Conservation (phyloP, 768 basidiomycete genomes). For the Leccinum aurantiacum region DNA sequence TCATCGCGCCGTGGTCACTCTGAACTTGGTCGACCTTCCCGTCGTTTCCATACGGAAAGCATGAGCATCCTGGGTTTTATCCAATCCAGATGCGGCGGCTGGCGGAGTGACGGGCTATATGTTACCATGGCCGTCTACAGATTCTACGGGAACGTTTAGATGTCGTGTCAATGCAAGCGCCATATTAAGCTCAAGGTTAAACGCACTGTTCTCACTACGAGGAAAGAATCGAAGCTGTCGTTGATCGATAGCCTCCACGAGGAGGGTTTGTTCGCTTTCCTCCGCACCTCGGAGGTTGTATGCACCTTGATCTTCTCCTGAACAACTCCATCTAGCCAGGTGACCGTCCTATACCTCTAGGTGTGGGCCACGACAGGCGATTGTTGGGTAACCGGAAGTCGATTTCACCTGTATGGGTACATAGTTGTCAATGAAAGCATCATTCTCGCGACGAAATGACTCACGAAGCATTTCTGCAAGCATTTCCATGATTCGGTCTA, state of each 20-base stretch:
- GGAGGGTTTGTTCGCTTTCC: background rate
- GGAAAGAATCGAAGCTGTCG: background rate
- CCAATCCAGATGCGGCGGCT: background rate
- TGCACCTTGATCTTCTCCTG: background rate
- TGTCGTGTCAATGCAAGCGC: background rate
- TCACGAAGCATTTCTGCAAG: constrained; percentile 8
- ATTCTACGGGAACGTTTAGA: background rate
- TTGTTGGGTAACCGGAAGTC: background rate
- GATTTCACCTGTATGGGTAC: background rate
- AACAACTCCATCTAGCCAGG: background rate
- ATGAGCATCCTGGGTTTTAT: background rate
- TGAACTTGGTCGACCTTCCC: background rate
- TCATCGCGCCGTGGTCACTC: background rate
- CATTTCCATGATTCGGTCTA: constrained; percentile 2
- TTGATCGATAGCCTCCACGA: background rate
- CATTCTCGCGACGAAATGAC: background rate
- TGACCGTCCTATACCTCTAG: background rate
- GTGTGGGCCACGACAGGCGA: background rate
- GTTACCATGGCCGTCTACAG: background rate
- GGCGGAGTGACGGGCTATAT: background rate
- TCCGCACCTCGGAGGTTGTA: background rate
- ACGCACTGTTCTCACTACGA: background rate
- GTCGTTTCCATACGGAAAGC: background rate
- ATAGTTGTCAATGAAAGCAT: background rate
- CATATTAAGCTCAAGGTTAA: background rate